Conservation (phyloP, 352 stramenopile species). For the Blastocystis sp. region DNA sequence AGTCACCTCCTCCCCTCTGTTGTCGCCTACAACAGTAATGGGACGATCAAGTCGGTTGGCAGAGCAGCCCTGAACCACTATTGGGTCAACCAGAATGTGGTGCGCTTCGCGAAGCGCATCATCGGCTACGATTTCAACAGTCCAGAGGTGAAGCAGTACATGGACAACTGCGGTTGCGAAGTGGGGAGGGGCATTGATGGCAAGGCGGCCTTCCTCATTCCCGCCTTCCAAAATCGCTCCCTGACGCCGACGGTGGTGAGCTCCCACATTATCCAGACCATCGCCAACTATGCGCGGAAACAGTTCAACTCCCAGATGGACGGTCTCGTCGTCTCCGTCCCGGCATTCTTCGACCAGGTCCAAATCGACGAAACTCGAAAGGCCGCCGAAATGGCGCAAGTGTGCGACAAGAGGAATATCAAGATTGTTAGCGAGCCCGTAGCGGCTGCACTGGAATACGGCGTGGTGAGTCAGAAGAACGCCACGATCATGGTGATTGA, state of each 20-base stretch:
- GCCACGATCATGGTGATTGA: conserved; percentile 73
- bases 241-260: not conserved
- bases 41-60: not conserved
- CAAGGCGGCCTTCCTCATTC: not conserved
- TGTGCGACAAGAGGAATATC: not conserved
- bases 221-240: not conserved
- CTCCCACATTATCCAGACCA: conserved; percentile 1
- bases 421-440: conserved; percentile 40
- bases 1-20: not conserved
- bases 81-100: not conserved
- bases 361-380: not conserved
- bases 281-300: not conserved
- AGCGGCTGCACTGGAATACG: conserved; percentile 32
- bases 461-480: not conserved
- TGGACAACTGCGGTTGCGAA: conserved; percentile 12
- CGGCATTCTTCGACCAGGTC: conserved; percentile 32
- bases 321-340: conserved; percentile 25
- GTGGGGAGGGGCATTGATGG: not conserved
- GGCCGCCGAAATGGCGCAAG: not conserved
- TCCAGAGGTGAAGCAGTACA: not conserved
- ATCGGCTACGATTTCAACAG: conserved; percentile 9
- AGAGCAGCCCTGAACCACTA: not conserved
- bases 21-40: not conserved
- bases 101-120: conserved; percentile 14
- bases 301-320: not conserved